Evolutionary conservation across 2,329 filamentous ascomycete species (phyloP).

Genomic region (Diaporthe ampelina): DNA sequence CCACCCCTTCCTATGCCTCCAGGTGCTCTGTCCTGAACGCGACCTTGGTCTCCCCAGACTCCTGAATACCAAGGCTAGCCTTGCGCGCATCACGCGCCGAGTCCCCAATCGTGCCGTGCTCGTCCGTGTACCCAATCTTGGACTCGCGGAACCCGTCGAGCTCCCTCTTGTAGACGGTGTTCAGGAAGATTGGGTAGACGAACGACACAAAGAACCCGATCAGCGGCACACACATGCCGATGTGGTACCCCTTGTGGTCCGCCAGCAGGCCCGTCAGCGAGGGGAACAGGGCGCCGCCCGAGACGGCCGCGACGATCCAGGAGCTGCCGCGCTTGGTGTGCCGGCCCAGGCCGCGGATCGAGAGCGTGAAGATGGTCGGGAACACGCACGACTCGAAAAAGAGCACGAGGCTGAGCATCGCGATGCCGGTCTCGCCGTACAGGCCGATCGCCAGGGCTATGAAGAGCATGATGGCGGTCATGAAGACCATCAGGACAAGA

Average conservation of each 20-base stretch:
- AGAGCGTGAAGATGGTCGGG: conserved; percentile 83
- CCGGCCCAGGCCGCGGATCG: conserved; percentile 79
- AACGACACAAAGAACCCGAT: conserved; percentile 68
- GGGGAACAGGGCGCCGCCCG: conserved; percentile 79
- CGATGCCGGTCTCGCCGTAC: conserved; percentile 59
- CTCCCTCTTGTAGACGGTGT: conserved; percentile 61
- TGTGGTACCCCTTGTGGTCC: conserved; percentile 70
- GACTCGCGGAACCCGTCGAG: conserved; percentile 71
- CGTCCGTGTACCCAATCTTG: conserved; percentile 42
- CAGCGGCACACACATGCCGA: conserved; percentile 76
- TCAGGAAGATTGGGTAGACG: conserved; percentile 71
- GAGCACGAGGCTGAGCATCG: conserved; percentile 76
- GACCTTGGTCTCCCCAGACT: conserved; percentile 28
- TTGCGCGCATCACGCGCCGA: conserved; percentile 24
- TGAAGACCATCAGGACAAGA: conserved; percentile 75
- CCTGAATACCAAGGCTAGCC: conserved; percentile 5
- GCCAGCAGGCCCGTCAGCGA: conserved; percentile 77
- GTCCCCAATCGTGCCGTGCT: conserved; percentile 36
- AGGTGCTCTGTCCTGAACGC: conserved; percentile 35
- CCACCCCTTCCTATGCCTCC: conserved; percentile 11
- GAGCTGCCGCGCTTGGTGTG: conserved; percentile 82
- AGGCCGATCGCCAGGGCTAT: conserved; percentile 60
- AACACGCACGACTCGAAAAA: conserved; percentile 87
- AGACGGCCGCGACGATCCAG: conserved; percentile 77
- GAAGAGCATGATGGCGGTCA: conserved; percentile 75